Evolutionary conservation across 2,329 filamentous ascomycete species (phyloP).

Genomic region (Fusarium sacchari): DNA sequence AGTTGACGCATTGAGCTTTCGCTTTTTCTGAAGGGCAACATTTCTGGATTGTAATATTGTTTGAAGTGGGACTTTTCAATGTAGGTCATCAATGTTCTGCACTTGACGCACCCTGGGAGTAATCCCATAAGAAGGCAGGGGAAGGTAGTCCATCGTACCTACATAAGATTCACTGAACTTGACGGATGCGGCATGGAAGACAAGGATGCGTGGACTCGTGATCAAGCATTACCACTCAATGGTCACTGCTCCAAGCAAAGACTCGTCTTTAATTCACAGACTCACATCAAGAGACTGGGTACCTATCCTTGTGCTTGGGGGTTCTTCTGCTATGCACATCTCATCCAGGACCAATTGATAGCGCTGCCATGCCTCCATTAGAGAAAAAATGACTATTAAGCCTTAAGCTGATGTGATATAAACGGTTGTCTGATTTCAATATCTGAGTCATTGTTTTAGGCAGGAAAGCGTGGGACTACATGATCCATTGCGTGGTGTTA

Average conservation of each 20-base stretch:
- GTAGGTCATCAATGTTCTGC: neutral
- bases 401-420: neutral
- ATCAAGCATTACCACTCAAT: neutral
- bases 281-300: neutral
- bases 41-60: constrained; percentile 7
- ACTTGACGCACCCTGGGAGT: neutral
- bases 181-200: neutral
- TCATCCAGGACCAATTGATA: neutral
- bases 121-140: neutral
- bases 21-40: constrained; percentile 61
- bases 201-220: constrained; percentile 6
- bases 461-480: neutral
- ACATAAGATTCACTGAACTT: neutral
- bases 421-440: neutral
- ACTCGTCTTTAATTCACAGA: neutral
- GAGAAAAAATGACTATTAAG: neutral
- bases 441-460: constrained; percentile 3
- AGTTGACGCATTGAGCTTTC: constrained; percentile 56
- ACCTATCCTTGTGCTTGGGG: constrained; percentile 1
- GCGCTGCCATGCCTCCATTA: neutral
- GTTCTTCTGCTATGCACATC: neutral
- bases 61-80: neutral
- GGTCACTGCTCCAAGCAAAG: neutral
- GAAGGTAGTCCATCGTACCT: neutral
- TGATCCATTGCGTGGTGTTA: neutral